Evolutionary conservation across 805 yeast genomes (phyloP).

Genomic region (Sugiyamaella qingdaonensis): DNA sequence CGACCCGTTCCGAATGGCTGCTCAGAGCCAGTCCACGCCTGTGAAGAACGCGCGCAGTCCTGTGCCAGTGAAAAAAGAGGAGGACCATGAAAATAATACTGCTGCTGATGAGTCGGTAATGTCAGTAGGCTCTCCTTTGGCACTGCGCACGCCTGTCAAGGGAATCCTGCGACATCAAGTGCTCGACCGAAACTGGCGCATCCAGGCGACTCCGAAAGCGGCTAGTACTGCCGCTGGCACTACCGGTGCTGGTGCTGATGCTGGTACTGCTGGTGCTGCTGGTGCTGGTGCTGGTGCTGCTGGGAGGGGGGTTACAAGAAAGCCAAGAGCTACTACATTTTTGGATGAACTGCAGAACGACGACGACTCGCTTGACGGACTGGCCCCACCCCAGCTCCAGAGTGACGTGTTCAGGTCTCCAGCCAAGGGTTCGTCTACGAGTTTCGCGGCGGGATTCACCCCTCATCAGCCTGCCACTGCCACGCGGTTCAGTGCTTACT

Average conservation of each 20-base stretch:
- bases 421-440: background rate
- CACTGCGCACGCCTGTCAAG: background rate
- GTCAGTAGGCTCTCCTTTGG: background rate
- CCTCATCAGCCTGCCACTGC: background rate
- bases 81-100: background rate
- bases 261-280: background rate
- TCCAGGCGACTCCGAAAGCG: constrained; percentile 32
- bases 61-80: background rate
- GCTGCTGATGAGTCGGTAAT: background rate
- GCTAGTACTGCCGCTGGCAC: too few relatives aligned
- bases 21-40: constrained; percentile 6
- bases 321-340: background rate
- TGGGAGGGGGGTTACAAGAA: background rate
- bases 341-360: background rate
- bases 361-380: constrained; percentile 1
- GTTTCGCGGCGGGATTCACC: background rate
- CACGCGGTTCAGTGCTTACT: background rate
- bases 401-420: constrained; percentile 4
- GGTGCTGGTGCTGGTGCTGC: background rate
- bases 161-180: constrained; percentile 30
- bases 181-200: constrained; percentile 33
- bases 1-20: background rate
- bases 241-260: too few relatives aligned
- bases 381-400: constrained; percentile 13
- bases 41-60: background rate